These are phyloP conservation scores for Fusarium pseudoanthophilum DNA, from an alignment of 2,329 filamentous ascomycete species.

Conservation along the genomic window DNA sequence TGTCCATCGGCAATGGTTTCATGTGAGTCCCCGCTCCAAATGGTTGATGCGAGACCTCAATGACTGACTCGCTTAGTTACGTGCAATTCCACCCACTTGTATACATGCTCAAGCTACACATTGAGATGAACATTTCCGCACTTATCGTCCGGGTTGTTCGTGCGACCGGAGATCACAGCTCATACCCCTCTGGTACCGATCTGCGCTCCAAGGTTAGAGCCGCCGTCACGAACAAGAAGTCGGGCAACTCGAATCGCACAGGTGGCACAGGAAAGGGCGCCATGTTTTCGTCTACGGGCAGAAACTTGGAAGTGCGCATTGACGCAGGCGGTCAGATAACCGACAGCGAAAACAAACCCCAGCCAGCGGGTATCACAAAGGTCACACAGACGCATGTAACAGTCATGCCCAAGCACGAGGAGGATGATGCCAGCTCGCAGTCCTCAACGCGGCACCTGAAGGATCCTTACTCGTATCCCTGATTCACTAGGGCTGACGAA, in stretches of 20 bases:
- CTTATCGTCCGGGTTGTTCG: constrained; percentile 41
- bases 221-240: background rate
- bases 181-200: constrained; percentile 31
- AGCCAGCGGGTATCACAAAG: constrained; percentile 36
- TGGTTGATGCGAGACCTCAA: background rate
- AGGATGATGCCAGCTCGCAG: constrained; percentile 38
- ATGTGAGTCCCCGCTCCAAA: constrained; percentile 15
- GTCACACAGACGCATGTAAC: constrained; percentile 38
- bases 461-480: constrained; percentile 6
- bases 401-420: constrained; percentile 24
- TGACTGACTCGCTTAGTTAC: constrained; percentile 18
- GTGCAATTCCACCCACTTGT: constrained; percentile 42
- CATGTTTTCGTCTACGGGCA: constrained; percentile 15
- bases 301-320: constrained; percentile 25
- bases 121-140: constrained; percentile 42
- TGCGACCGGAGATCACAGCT: constrained; percentile 38
- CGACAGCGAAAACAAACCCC: background rate
- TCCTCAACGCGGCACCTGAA: constrained; percentile 39
- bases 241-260: background rate
- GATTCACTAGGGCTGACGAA: background rate
- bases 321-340: constrained; percentile 3
- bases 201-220: constrained; percentile 24
- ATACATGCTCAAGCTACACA: constrained; percentile 43
- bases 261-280: background rate
- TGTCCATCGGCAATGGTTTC: constrained; percentile 40